Percentiles rank a stretch among this genome's conserved stretches.
phyloP scores from a whole-genome alignment of 2,329 filamentous ascomycete genomes.

The Phialophora macrospora region DNA sequence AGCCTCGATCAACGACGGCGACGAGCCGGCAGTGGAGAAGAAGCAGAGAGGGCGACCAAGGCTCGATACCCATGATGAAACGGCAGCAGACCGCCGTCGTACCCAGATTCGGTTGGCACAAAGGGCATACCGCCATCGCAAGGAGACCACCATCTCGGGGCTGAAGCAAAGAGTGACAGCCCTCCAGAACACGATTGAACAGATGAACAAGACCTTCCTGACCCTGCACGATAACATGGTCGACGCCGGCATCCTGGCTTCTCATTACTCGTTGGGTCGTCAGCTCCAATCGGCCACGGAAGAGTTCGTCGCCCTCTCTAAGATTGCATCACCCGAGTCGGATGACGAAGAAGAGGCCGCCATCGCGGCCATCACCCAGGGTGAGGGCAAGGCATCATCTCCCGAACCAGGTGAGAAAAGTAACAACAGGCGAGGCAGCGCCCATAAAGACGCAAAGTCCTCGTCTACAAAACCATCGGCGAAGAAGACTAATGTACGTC shows the following conservation, averaged over 20 bases:
- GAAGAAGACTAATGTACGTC: constrained; percentile 12
- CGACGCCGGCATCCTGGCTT: constrained; percentile 34
- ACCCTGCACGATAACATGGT: constrained; percentile 68
- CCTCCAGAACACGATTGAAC: constrained; percentile 70
- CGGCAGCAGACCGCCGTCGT: constrained; percentile 77
- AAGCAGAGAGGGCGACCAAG: constrained; percentile 71
- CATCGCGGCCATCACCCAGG: constrained; percentile 22
- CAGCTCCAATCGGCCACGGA: constrained; percentile 33
- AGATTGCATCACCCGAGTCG: constrained; percentile 26
- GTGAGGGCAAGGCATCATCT: constrained; percentile 3
- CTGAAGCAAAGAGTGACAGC: constrained; percentile 72
- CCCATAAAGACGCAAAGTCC: constrained; percentile 10
- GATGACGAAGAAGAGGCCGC: constrained; percentile 37
- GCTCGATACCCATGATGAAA: constrained; percentile 77
- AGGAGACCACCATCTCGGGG: constrained; percentile 77
- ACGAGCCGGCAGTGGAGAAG: constrained; percentile 30
- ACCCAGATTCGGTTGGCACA: constrained; percentile 88
- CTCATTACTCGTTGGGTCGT: constrained; percentile 27
- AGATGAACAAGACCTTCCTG: constrained; percentile 74
- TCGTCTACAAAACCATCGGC: constrained; percentile 7
- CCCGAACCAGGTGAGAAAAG: constrained; percentile 19
- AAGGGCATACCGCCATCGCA: constrained; percentile 79
- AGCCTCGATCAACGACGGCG: constrained; percentile 19
- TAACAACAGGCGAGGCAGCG: constrained; percentile 8
- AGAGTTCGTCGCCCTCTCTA: constrained; percentile 31